These are phyloP conservation scores for Lojkania enalia DNA, from an alignment of 2,329 filamentous ascomycete species.

Conservation along the genomic window DNA sequence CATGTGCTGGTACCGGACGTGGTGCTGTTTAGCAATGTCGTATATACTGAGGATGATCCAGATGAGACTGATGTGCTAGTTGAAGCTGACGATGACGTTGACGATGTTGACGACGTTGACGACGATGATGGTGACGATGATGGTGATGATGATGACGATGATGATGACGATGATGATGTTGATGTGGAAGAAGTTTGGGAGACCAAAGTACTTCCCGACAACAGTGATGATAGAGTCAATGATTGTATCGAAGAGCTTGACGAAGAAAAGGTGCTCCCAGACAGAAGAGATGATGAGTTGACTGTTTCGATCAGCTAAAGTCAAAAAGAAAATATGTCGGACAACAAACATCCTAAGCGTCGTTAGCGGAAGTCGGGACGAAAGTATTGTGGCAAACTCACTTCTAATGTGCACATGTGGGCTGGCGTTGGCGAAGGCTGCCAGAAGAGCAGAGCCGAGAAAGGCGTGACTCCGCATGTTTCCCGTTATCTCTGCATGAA, in stretches of 20 bases:
- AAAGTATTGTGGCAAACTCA: no score
- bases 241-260: slow-evolving; percentile 4
- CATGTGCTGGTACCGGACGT: neutral
- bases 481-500: slow-evolving; percentile 14
- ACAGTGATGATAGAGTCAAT: neutral
- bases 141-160: neutral
- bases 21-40: slow-evolving; percentile 1
- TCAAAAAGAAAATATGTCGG: no score
- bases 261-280: neutral
- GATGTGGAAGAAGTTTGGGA: slow-evolving; percentile 4
- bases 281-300: neutral
- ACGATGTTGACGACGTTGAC: slow-evolving; percentile 1
- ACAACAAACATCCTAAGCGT: neutral
- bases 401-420: slow-evolving; percentile 16
- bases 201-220: slow-evolving; percentile 1
- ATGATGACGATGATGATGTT: slow-evolving; percentile 3
- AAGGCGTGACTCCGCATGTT: slow-evolving; percentile 29
- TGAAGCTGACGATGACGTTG: slow-evolving; percentile 3
- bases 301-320: neutral
- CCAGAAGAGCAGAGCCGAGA: slow-evolving; percentile 21
- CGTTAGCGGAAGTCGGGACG: no score
- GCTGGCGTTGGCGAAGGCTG: slow-evolving; percentile 16
- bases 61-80: slow-evolving; percentile 2
- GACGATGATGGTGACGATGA: neutral
- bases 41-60: slow-evolving; percentile 1